A percentile compares a stretch with the other conserved stretches of the same genome.
Conservation (phyloP, 1,284 basidiomycete species). For the Ganoderma sinense region DNA sequence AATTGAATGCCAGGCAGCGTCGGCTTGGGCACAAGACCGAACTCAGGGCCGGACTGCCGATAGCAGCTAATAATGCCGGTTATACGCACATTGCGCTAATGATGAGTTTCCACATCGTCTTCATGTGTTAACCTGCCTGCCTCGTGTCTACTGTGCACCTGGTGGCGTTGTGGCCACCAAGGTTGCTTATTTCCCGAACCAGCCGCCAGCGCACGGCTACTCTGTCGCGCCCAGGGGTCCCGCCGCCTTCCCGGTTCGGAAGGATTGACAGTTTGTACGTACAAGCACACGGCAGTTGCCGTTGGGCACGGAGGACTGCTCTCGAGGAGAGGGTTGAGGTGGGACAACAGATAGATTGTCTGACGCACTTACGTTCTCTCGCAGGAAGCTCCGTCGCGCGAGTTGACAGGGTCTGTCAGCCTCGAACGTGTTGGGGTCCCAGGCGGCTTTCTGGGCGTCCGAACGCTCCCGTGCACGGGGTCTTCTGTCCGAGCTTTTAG, state of each 20-base stretch:
- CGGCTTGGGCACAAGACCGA: not conserved
- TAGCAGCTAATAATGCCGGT: not conserved
- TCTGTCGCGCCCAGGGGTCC: not conserved
- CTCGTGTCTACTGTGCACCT: constrained; percentile 2
- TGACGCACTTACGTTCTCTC: not conserved
- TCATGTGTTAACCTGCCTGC: not conserved
- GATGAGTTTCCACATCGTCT: not conserved
- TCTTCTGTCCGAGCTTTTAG: constrained; percentile 17
- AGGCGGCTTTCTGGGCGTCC: not conserved
- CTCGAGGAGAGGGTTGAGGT: not conserved
- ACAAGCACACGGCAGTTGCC: not conserved
- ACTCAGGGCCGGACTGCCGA: not conserved
- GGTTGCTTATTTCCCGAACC: not conserved
- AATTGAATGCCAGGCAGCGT: not conserved
- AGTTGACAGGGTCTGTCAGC: not conserved
- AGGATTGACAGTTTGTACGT: not conserved
- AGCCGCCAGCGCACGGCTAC: not conserved
- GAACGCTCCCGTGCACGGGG: not conserved
- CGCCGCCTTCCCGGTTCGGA: not conserved
- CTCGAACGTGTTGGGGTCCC: constrained; percentile 4
- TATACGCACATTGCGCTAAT: not conserved
- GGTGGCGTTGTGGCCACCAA: constrained; percentile 7
- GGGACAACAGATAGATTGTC: not conserved
- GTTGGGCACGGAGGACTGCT: not conserved
- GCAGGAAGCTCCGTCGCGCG: not conserved